Evolutionary conservation across 2,329 filamentous ascomycete species (phyloP), one percentile per base, ranked within the genome.

Genomic region (Mollisiaceae sp.): DNA sequence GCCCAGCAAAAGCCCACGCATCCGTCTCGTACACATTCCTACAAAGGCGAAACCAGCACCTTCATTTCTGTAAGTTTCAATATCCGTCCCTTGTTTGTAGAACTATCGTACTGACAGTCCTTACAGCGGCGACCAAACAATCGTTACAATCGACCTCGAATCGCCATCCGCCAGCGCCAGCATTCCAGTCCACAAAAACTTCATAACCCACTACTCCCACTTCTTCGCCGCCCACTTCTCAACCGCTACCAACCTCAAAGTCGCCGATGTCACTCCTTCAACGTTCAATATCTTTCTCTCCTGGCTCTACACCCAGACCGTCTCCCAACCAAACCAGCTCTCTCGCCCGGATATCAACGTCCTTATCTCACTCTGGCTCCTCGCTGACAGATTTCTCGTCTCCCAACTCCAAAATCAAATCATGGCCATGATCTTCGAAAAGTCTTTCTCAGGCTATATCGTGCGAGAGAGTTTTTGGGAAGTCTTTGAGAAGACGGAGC

Each of bases 341-440:
- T 50, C 45, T 11, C 45, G 20, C 8, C 22, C 27, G 15, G 50
- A 54, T n/a, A 54, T 32, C 50, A 54, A 54, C 9, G 3, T 18
- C 50, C 15, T 54, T n/a, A 54, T 54, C 50, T 54, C 50, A 1
- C 50, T 54, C 50, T 54, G 50, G 50, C 50, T 54, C 14, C 50
- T 54, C 1, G 50, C 50, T 4, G 50, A 32, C 15, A 24, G 24
- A 3, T 54, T 54, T 11, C n/a, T 54, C 4, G 50, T 54, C 12
- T 35, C 50, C 3, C 32, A 35, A 54, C 50, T 54, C 11, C 50
- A 54, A 24, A 54, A 54, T 35, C 50, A 54, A 18, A 54, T 54
- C 50, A 54, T 54, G 24, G 27, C 15, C 18, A 27, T 54, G 24
- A 27, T 54, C 11, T 54, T 54, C 50, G 50, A 54, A 2, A 35